Evolutionary conservation across 2,329 filamentous ascomycete genomes (phyloP).

Genomic region (Neobulgaria alba): DNA sequence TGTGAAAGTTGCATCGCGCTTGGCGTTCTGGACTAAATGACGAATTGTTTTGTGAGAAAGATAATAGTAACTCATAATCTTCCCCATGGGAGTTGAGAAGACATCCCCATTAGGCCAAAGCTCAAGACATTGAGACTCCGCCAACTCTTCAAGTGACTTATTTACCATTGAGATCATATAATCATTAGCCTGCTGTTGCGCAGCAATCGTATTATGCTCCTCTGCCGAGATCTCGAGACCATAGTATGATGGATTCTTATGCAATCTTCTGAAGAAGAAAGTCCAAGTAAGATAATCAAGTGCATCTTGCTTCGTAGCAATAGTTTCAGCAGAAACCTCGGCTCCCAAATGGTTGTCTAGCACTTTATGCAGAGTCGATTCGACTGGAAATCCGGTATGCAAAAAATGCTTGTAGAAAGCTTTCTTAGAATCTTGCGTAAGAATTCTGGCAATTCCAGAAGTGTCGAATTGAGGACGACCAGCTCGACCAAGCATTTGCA

Average conservation of each 20-base stretch:
- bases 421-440: conserved; percentile 96
- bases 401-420: conserved; percentile 99
- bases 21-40: conserved; percentile 68
- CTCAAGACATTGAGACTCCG: conserved; percentile 74
- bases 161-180: conserved; percentile 93
- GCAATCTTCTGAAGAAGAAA: conserved; percentile 93
- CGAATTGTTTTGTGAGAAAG: conserved; percentile 92
- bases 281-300: conserved; percentile 98
- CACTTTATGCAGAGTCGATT: conserved; percentile 92
- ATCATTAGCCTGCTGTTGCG: conserved; percentile 81
- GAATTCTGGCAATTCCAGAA: conserved; percentile 92
- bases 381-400: conserved; percentile 94
- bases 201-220: conserved; percentile 79
- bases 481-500: conserved; percentile 95
- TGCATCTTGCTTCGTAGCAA: conserved; percentile 90
- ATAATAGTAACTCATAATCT: conserved; percentile 99
- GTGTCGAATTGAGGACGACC: conserved; percentile 94
- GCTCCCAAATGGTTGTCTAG: conserved; percentile 94
- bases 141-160: conserved; percentile 72
- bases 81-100: conserved; percentile 82
- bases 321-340: conserved; percentile 87
- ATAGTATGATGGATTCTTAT: conserved; percentile 98
- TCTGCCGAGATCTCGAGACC: conserved; percentile 89
- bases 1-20: conserved; percentile 64
- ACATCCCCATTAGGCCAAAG: conserved; percentile 83